phyloP scores from a whole-genome alignment of 805 yeast genomes.

The Saccharomycopsis fermentans region DNA sequence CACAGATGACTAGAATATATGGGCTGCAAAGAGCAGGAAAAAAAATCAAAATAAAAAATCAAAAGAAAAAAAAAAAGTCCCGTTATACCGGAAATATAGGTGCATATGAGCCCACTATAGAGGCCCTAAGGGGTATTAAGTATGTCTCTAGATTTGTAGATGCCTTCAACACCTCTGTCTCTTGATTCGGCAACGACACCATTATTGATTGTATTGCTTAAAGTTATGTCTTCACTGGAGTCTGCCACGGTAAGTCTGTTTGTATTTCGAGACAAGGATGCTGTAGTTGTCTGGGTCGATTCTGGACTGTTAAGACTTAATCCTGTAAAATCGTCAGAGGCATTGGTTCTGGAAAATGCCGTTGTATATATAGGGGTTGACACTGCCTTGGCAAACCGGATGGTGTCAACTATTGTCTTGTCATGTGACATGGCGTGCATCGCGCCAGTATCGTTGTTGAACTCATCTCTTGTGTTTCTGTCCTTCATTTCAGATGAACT shows the following conservation, averaged over 20 bases:
- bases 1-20: background rate
- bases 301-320: constrained; percentile 8
- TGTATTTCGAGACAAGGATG: constrained; percentile 4
- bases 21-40: background rate
- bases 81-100: too few relatives aligned
- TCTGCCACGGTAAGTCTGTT: constrained; percentile 7
- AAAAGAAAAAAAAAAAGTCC: background rate
- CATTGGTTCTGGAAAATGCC: background rate
- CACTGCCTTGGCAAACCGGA: background rate
- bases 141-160: background rate
- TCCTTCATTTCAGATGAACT: background rate
- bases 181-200: background rate
- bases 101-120: background rate
- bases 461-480: background rate
- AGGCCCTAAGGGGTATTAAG: background rate
- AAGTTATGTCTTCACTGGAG: background rate
- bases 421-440: constrained; percentile 12
- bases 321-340: background rate
- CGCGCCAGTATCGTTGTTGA: constrained; percentile 10
- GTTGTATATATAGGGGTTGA: background rate
- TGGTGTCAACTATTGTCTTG: constrained; percentile 15
- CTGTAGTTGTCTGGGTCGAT: constrained; percentile 9
- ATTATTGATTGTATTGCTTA: background rate
- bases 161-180: background rate
- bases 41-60: too few relatives aligned